Conservation (phyloP, 2,329 filamentous ascomycete species). For the Ascochyta viciae-villosae region DNA sequence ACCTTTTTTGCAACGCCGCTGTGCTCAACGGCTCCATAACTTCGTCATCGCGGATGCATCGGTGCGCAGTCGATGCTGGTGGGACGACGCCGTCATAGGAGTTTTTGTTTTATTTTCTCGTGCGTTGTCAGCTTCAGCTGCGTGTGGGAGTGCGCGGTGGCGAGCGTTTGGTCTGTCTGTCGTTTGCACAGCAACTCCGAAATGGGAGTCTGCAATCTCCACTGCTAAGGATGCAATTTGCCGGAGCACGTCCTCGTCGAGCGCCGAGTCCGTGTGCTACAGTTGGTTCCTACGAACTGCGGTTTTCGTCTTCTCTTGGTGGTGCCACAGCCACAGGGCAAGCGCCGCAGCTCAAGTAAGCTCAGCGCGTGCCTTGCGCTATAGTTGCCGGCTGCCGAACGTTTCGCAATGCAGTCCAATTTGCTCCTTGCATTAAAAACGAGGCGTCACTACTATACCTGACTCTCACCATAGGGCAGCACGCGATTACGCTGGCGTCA, state of each 20-base stretch:
- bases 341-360: slow-evolving; percentile 2
- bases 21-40: slow-evolving; percentile 9
- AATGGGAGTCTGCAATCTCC: slow-evolving; percentile 3
- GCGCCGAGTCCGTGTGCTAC: slow-evolving; percentile 1
- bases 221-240: slow-evolving; percentile 6
- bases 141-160: background rate
- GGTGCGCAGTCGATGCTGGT: background rate
- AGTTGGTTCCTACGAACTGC: slow-evolving; percentile 3
- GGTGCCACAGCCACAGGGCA: slow-evolving; percentile 12
- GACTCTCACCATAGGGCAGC: background rate
- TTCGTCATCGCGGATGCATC: slow-evolving; percentile 14
- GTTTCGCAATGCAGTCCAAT: slow-evolving; percentile 16
- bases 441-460: slow-evolving; percentile 2
- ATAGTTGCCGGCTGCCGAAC: slow-evolving; percentile 12
- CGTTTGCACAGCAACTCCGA: background rate
- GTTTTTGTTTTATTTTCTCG: background rate
- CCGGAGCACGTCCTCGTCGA: background rate
- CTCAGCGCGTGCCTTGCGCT: slow-evolving; percentile 10
- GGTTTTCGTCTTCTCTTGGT: slow-evolving; percentile 1
- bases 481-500: background rate
- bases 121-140: background rate
- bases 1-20: slow-evolving; percentile 8
- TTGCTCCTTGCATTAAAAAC: slow-evolving; percentile 10
- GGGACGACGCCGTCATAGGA: background rate
- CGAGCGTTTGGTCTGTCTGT: background rate